Evolutionary conservation across 495 filamentous ascomycete species (phyloP).

Genomic region (Rostrohypoxylon terebratum): DNA sequence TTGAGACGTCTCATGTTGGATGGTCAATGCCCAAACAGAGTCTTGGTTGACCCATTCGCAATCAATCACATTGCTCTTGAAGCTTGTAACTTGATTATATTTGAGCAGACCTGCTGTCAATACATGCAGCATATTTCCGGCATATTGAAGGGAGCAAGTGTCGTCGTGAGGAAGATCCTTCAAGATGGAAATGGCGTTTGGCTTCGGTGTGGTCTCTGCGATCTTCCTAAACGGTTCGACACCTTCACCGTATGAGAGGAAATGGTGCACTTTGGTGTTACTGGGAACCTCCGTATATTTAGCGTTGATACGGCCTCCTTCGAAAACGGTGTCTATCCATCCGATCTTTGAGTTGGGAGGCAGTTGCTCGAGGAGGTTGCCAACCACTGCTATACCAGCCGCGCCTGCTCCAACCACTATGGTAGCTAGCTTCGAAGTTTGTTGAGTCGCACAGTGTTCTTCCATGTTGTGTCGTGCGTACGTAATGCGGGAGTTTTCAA

Average conservation of each 20-base stretch:
- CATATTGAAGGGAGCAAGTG: constrained; percentile 65
- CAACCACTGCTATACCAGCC: constrained; percentile 67
- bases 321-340: constrained; percentile 67
- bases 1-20: background rate
- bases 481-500: background rate
- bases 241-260: constrained; percentile 63
- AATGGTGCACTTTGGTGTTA: constrained; percentile 65
- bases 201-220: constrained; percentile 57
- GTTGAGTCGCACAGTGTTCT: background rate
- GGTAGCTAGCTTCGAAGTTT: constrained; percentile 39
- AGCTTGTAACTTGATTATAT: constrained; percentile 58
- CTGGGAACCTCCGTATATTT: constrained; percentile 69
- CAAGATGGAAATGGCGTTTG: constrained; percentile 65
- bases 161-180: constrained; percentile 65
- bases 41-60: constrained; percentile 52
- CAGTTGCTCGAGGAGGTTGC: constrained; percentile 62
- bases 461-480: constrained; percentile 3
- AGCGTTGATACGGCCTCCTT: constrained; percentile 63
- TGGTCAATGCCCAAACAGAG: constrained; percentile 7
- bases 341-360: constrained; percentile 49
- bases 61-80: constrained; percentile 57
- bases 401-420: constrained; percentile 70
- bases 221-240: constrained; percentile 62
- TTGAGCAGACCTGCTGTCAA: constrained; percentile 63
- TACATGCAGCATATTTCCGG: constrained; percentile 64